phyloP scores from a whole-genome alignment of 495 filamentous ascomycete genomes.

The Neurospora sp. region DNA sequence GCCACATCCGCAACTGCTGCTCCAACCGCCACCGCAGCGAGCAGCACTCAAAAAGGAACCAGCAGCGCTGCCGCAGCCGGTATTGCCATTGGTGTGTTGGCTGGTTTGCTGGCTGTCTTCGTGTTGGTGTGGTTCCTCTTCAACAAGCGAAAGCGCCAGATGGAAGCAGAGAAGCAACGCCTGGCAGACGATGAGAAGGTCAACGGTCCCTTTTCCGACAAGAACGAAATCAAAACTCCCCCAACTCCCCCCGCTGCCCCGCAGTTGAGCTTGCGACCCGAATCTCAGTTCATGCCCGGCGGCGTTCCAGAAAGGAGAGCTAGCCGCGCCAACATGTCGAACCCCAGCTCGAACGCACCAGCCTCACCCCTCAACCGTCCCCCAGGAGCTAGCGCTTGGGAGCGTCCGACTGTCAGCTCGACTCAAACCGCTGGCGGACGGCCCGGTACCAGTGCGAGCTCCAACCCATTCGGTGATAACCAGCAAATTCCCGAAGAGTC shows the following conservation, averaged over 20 bases:
- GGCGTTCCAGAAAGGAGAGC: slow-evolving; percentile 35
- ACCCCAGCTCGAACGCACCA: slow-evolving; percentile 31
- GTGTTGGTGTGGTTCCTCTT: slow-evolving; percentile 58
- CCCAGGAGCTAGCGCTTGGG: slow-evolving; percentile 30
- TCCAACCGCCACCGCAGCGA: slow-evolving; percentile 14
- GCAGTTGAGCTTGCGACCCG: slow-evolving; percentile 72
- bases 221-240: slow-evolving; percentile 23
- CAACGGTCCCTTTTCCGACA: slow-evolving; percentile 34
- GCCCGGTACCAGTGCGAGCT: slow-evolving; percentile 34
- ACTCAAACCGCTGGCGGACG: slow-evolving; percentile 22
- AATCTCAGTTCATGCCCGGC: slow-evolving; percentile 78
- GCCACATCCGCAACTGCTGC: not conserved
- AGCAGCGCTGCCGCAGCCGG: slow-evolving; percentile 69
- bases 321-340: slow-evolving; percentile 37
- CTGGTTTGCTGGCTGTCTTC: slow-evolving; percentile 49
- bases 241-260: slow-evolving; percentile 43
- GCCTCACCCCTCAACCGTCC: slow-evolving; percentile 17
- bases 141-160: slow-evolving; percentile 48
- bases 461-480: slow-evolving; percentile 43
- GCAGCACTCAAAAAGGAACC: slow-evolving; percentile 26
- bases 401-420: slow-evolving; percentile 18
- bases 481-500: slow-evolving; percentile 24
- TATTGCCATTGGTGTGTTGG: slow-evolving; percentile 67
- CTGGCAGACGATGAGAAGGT: slow-evolving; percentile 50
- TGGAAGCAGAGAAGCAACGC: slow-evolving; percentile 32